Evolutionary conservation across 2,329 filamentous ascomycete genomes (phyloP).

Genomic region (Fusarium virguliforme): DNA sequence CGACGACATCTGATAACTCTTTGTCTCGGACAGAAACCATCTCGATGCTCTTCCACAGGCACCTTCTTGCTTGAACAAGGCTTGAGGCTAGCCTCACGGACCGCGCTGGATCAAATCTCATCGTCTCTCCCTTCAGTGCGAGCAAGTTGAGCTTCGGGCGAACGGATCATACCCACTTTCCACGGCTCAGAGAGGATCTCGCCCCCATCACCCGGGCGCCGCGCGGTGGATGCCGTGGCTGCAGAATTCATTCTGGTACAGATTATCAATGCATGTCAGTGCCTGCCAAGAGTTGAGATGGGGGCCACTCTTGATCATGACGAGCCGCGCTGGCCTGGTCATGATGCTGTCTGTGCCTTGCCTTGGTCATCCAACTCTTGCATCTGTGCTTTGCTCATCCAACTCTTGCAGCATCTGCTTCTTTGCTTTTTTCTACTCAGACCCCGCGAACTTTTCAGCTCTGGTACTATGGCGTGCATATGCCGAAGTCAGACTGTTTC

Average conservation of each 20-base stretch:
- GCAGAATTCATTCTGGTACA: conserved; percentile 1
- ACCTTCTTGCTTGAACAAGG: background rate
- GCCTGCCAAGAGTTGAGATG: conserved; percentile 8
- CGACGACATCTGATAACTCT: conserved; percentile 33
- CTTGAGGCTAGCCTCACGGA: background rate
- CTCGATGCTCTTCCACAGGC: background rate
- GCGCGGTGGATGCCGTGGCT: conserved; percentile 29
- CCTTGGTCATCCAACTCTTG: conserved; percentile 6
- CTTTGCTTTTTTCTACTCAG: background rate
- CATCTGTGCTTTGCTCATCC: conserved; percentile 4
- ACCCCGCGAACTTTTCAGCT: conserved; percentile 5
- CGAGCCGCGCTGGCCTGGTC: background rate
- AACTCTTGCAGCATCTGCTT: conserved; percentile 1
- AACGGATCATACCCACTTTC: conserved; percentile 45
- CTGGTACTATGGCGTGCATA: conserved; percentile 7
- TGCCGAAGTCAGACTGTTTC: conserved; percentile 8
- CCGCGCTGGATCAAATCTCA: background rate
- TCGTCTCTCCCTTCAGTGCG: background rate
- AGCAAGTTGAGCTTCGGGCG: conserved; percentile 28
- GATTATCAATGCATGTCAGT: conserved; percentile 1
- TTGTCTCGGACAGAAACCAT: background rate
- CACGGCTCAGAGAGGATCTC: conserved; percentile 19
- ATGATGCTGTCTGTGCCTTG: conserved; percentile 1
- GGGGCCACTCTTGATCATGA: conserved; percentile 3
- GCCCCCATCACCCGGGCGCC: conserved; percentile 20